phyloP scores from a whole-genome alignment of 1,139 yeast species.

The Magnusiomyces clavatus region DNA sequence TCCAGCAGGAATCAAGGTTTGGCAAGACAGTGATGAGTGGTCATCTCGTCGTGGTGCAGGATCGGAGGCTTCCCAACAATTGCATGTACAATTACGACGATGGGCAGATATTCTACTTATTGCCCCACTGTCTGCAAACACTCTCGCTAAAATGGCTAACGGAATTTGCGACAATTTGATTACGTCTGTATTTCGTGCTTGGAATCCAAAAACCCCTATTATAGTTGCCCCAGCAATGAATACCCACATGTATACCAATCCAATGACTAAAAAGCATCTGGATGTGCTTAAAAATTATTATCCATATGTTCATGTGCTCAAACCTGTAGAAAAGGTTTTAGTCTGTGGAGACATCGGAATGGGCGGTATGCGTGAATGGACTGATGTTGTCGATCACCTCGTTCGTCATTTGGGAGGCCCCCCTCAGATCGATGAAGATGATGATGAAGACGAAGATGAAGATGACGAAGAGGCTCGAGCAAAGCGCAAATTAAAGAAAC shows the following conservation, averaged over 20 bases:
- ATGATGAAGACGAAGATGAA: constrained; percentile 24
- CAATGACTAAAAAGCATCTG: constrained; percentile 81
- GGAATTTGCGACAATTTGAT: constrained; percentile 85
- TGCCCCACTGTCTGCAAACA: constrained; percentile 92
- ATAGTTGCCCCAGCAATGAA: constrained; percentile 97
- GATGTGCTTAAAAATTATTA: constrained; percentile 50
- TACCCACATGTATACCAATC: constrained; percentile 92
- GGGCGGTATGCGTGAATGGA: constrained; percentile 99
- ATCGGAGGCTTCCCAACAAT: constrained; percentile 43
- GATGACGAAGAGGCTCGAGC: constrained; percentile 7
- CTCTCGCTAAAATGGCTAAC: constrained; percentile 81
- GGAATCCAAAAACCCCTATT: constrained; percentile 86
- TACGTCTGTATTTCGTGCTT: constrained; percentile 76
- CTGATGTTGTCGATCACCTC: constrained; percentile 75
- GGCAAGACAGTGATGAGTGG: constrained; percentile 97
- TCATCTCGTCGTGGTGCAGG: constrained; percentile 43
- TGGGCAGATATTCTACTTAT: constrained; percentile 94
- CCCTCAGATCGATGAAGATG: constrained; percentile 33
- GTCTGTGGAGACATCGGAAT: constrained; percentile 95
- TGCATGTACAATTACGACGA: constrained; percentile 81
- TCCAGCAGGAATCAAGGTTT: constrained; percentile 75
- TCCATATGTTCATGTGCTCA: constrained; percentile 70
- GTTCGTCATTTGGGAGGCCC: constrained; percentile 40
- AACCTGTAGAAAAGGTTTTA: constrained; percentile 88
- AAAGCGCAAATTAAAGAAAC: too few relatives aligned